Evolutionary conservation across 2,329 filamentous ascomycete species (phyloP).

Genomic region (Nothopassalora personata): DNA sequence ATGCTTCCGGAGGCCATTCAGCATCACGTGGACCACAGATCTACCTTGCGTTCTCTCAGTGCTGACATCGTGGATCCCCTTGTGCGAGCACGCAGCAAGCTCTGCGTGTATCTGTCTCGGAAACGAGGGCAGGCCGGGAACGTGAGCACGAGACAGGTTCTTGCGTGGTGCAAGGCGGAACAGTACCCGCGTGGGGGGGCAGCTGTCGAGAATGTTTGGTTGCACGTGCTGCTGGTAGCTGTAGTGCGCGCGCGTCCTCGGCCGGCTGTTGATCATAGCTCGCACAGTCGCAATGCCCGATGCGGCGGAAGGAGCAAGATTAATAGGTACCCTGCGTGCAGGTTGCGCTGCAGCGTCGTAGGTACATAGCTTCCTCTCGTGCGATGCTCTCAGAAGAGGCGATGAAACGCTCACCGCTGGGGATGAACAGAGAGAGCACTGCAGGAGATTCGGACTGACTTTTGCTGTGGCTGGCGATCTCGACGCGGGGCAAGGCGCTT

Average conservation of each 20-base stretch:
- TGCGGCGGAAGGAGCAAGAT: not conserved
- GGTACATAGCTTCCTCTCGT: not conserved
- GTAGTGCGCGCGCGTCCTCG: not conserved
- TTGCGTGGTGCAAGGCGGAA: not conserved
- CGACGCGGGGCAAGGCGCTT: not conserved
- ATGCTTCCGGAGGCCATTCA: not conserved
- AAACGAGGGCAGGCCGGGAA: constrained; percentile 3
- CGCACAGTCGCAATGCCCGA: not conserved
- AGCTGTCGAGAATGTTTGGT: not conserved
- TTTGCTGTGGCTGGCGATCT: not conserved
- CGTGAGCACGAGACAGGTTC: constrained; percentile 6
- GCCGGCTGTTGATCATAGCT: not conserved
- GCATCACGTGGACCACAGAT: not conserved
- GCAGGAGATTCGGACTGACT: not conserved
- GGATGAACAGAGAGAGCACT: not conserved
- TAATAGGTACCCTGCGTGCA: not conserved
- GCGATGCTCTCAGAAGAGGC: not conserved
- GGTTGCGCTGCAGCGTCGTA: not conserved
- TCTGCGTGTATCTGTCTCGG: not conserved
- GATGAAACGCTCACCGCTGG: not conserved
- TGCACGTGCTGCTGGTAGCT: not conserved
- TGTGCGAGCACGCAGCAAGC: constrained; percentile 8
- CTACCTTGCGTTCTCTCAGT: not conserved
- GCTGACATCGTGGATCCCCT: constrained; percentile 6
- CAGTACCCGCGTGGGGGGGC: not conserved